Percentiles rank a stretch among this genome's conserved stretches.
These are phyloP conservation scores for Casaregolazyma lundiana DNA, from an alignment of 1,139 yeast species.

Conservation along the genomic window DNA sequence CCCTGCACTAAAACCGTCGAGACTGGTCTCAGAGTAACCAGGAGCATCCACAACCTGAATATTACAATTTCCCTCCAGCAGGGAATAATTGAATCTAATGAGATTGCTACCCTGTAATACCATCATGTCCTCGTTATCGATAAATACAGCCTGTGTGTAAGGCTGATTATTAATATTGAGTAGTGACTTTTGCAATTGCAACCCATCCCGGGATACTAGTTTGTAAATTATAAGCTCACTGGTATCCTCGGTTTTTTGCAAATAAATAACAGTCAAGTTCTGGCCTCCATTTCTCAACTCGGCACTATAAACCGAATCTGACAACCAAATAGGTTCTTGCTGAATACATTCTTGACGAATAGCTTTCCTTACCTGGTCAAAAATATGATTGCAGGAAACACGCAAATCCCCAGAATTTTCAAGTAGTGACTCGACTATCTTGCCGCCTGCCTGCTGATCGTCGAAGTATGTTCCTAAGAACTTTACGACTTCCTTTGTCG, in stretches of 20 bases:
- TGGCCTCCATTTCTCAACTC: background rate
- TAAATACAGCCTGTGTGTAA: constrained; percentile 19
- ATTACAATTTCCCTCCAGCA: constrained; percentile 5
- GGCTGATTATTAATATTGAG: constrained; percentile 8
- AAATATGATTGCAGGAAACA: constrained; percentile 12
- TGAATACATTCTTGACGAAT: constrained; percentile 14
- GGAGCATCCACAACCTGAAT: background rate
- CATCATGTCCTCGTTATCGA: constrained; percentile 19
- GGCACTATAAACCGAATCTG: background rate
- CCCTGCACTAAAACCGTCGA: background rate
- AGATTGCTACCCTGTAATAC: constrained; percentile 12
- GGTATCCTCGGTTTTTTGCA: constrained; percentile 2
- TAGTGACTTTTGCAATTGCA: background rate
- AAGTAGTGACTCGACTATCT: constrained; percentile 1
- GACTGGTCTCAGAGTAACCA: background rate
- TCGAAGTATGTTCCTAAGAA: constrained; percentile 20
- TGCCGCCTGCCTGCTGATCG: background rate
- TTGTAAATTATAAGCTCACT: background rate
- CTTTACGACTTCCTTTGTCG: constrained; percentile 23
- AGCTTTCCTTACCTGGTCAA: constrained; percentile 15
- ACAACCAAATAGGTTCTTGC: background rate
- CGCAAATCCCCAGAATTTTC: constrained; percentile 1
- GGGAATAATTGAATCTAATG: constrained; percentile 6
- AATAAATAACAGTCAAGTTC: constrained; percentile 3
- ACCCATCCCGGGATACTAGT: background rate